phyloP scores from a whole-genome alignment of 2,329 filamentous ascomycete genomes.

The Pseudogymnoascus sp. region DNA sequence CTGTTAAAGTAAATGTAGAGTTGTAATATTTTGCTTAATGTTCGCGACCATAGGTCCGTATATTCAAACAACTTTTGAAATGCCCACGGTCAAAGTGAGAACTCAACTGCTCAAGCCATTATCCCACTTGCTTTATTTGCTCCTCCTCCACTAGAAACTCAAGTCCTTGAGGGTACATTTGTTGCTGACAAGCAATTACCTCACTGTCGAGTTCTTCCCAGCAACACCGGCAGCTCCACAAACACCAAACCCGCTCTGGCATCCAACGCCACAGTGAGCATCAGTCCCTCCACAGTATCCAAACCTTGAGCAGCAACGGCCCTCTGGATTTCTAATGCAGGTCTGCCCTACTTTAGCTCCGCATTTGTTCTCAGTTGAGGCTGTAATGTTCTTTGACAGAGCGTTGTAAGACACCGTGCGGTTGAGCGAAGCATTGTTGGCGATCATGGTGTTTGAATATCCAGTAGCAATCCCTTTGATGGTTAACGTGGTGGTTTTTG shows the following conservation, averaged over 20 bases:
- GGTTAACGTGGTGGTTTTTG: neutral
- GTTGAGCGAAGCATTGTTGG: neutral
- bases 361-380: neutral
- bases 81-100: neutral
- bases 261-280: conserved; percentile 31
- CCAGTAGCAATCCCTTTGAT: neutral
- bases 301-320: conserved; percentile 34
- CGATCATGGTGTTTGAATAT: neutral
- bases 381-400: neutral
- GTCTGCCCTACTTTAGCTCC: neutral
- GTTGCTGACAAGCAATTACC: too few relatives aligned
- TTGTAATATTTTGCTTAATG: neutral
- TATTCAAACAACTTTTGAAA: neutral
- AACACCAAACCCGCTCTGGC: conserved; percentile 30
- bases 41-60: too few relatives aligned
- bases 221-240: conserved; percentile 18
- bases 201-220: neutral
- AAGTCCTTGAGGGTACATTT: neutral
- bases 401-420: neutral
- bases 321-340: neutral
- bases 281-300: conserved; percentile 32
- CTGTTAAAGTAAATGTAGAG: neutral
- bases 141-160: neutral
- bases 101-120: neutral
- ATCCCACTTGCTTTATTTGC: neutral